Evolutionary conservation across 2,329 filamentous ascomycete species (phyloP), one percentile per base, ranked within the genome.

Genomic region (Fusarium verticillioides): DNA sequence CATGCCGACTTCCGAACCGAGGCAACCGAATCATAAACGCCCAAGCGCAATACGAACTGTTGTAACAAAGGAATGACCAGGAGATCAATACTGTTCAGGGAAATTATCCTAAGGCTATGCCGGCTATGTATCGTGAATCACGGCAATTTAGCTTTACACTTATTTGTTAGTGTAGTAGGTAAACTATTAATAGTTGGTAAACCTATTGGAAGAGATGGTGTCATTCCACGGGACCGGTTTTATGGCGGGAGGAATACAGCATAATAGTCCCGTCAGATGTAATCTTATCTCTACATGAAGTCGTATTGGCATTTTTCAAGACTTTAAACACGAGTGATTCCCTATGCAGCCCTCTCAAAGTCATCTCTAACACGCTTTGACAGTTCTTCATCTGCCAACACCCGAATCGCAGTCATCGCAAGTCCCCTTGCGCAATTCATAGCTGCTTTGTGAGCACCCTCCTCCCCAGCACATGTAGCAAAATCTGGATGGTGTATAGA

Each of bases 261-360:
- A 28, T 21, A 3, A 15, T 21, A 9, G 18, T 12, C 12, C 23
- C 4, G 2, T 8, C 18, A 4, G 11, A 15, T 26, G 23, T 5
- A 28, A 19, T 5, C 12, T 19, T 11, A 19, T 4, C 11, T 19
- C 8, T 9, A 18, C 1, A 18, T 9, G 2, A 13, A 16, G 21
- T 13, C 11, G 10, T 7, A 1, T 7, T 7, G 11, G 8, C 9
- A 34, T 26, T 2, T 11, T 3, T 2, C 11, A 9, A 15, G 11
- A 28, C 2, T 4, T 7, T 5, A 11, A 13, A 9, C 19, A 4
- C 2, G 15, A 2, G 3, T 7, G 1, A 4, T 4, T 1, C 9
- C n/a, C n/a, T 36, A 47, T 19, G 2, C 0, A 36, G 19, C 12
- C 4, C 21, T 23, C 12, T 36, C 13, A 13, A 47, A 58, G n/a